Evolutionary conservation across 805 yeast genomes (phyloP).

Genomic region (Nakazawaea ishiwadae): DNA sequence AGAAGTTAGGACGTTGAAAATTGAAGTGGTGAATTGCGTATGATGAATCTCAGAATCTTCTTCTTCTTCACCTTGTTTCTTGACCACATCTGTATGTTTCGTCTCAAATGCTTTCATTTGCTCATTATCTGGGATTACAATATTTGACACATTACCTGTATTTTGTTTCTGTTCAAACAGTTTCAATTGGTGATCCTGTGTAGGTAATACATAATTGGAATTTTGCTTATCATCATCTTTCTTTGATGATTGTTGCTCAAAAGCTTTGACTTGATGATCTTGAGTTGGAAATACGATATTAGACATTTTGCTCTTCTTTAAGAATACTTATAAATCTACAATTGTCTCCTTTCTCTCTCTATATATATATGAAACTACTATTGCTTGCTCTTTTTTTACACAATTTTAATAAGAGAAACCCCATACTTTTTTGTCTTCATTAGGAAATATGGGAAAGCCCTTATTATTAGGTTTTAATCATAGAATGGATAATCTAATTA

Average conservation of each 20-base stretch:
- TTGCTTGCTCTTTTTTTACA: no score
- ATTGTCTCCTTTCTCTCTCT: no score
- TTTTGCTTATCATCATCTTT: neutral
- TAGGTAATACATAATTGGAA: constrained; percentile 5
- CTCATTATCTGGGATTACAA: constrained; percentile 5
- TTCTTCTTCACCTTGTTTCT: neutral
- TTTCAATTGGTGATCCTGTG: constrained; percentile 8
- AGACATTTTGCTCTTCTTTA: constrained; percentile 4
- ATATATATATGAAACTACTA: no score
- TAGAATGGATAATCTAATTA: no score
- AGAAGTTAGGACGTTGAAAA: neutral
- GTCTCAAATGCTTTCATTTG: constrained; percentile 4
- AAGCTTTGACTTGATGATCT: constrained; percentile 10
- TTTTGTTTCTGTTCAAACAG: constrained; percentile 4
- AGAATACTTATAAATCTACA: no score
- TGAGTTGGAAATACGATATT: constrained; percentile 12
- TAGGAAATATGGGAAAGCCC: no score
- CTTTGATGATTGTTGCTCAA: neutral
- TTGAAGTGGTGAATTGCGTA: constrained; percentile 1
- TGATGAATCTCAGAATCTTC: neutral
- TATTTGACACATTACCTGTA: constrained; percentile 1
- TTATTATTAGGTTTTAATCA: no score
- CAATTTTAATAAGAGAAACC: no score
- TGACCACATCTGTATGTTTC: neutral
- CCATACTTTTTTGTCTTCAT: no score